Evolutionary conservation across 495 filamentous ascomycete species (phyloP).

Genomic region (Aspergillus haitiensis): DNA sequence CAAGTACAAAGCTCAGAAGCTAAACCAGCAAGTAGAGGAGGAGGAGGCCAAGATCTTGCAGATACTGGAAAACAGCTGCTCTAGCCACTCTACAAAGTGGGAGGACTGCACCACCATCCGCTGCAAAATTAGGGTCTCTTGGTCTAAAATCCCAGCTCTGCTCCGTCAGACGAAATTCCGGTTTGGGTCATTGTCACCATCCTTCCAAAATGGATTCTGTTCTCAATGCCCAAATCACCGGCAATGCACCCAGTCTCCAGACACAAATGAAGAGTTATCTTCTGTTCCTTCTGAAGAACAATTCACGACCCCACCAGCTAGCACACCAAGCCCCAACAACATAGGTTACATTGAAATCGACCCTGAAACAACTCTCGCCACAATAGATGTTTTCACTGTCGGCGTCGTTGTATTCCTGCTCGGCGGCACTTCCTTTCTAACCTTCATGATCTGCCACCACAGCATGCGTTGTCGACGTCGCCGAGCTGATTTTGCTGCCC

Average conservation of each 20-base stretch:
- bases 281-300: not conserved
- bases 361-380: no score
- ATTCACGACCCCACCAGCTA: not conserved
- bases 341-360: no score
- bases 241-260: not conserved
- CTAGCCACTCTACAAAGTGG: slow-evolving; percentile 13
- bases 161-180: slow-evolving; percentile 30
- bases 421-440: slow-evolving; percentile 32
- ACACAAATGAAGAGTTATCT: not conserved
- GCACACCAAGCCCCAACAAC: not conserved
- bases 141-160: slow-evolving; percentile 23
- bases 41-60: slow-evolving; percentile 18
- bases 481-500: slow-evolving; percentile 38
- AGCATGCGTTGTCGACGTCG: slow-evolving; percentile 26
- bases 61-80: slow-evolving; percentile 10
- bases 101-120: slow-evolving; percentile 17
- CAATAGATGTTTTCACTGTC: slow-evolving; percentile 16
- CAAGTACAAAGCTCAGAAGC: slow-evolving; percentile 6
- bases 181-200: slow-evolving; percentile 14
- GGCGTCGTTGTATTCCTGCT: slow-evolving; percentile 30
- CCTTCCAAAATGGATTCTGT: slow-evolving; percentile 11
- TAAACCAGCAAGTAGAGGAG: slow-evolving; percentile 8
- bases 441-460: slow-evolving; percentile 28
- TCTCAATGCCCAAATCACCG: slow-evolving; percentile 1
- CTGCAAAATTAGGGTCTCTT: slow-evolving; percentile 20